phyloP scores from a whole-genome alignment of 129 eudicot species.

The Ambrosia artemisiifolia region DNA sequence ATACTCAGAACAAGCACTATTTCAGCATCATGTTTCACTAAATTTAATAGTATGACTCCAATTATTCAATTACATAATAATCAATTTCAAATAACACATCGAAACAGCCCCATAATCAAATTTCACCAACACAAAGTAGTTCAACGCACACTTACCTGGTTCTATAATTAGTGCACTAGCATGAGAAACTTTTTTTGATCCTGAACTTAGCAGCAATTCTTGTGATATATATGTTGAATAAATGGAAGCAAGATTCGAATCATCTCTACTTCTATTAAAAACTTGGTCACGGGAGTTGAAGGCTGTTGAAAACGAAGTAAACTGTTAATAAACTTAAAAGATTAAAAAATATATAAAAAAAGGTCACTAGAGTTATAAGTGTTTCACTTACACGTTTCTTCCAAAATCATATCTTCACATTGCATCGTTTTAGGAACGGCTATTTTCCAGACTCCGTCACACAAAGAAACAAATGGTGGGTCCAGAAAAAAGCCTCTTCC shows the following conservation, averaged over 20 bases:
- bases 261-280: constrained; percentile 61
- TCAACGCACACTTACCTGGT: constrained; percentile 60
- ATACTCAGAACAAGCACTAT: too few relatives aligned
- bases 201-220: constrained; percentile 40
- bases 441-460: constrained; percentile 64
- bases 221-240: constrained; percentile 60
- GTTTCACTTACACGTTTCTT: constrained; percentile 52
- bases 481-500: constrained; percentile 92
- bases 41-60: background rate
- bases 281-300: constrained; percentile 62
- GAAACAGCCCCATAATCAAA: background rate
- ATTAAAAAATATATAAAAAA: background rate
- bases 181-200: constrained; percentile 27
- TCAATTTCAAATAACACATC: background rate
- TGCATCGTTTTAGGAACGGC: constrained; percentile 51
- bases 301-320: constrained; percentile 36
- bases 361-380: background rate
- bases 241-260: constrained; percentile 48
- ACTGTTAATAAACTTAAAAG: background rate
- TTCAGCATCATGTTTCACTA: too few relatives aligned
- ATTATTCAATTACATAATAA: background rate
- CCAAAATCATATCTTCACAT: constrained; percentile 29
- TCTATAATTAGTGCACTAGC: constrained; percentile 84
- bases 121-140: background rate
- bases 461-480: constrained; percentile 67